Percentiles rank a stretch among this genome's conserved stretches.
Conservation (phyloP, 768 basidiomycete species). For the Naganishia onofrii region DNA sequence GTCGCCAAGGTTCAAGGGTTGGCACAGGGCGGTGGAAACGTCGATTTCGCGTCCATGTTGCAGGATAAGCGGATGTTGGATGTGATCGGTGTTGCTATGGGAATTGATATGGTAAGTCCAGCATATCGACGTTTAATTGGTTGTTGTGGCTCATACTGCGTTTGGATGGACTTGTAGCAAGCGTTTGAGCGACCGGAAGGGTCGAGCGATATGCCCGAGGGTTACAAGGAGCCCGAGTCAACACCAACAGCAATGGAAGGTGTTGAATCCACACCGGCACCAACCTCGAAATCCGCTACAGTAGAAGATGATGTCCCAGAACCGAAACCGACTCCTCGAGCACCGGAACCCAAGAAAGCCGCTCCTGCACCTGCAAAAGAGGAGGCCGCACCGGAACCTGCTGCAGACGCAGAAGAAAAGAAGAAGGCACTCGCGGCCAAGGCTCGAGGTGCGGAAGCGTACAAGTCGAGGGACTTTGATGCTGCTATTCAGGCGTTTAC, state of each 20-base stretch:
- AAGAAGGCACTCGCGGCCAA: constrained; percentile 76
- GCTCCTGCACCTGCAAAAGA: constrained; percentile 53
- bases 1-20: constrained; percentile 60
- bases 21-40: constrained; percentile 41
- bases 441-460: constrained; percentile 71
- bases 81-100: constrained; percentile 87
- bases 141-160: neutral
- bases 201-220: constrained; percentile 72
- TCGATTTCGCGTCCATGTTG: constrained; percentile 57
- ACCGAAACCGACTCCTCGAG: constrained; percentile 52
- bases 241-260: constrained; percentile 24
- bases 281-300: constrained; percentile 36
- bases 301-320: constrained; percentile 44
- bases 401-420: constrained; percentile 69
- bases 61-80: constrained; percentile 80
- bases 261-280: constrained; percentile 8
- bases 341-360: constrained; percentile 7
- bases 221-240: constrained; percentile 42
- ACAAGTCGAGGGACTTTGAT: constrained; percentile 80
- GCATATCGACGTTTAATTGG: neutral
- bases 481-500: constrained; percentile 72
- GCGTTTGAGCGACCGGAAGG: constrained; percentile 80
- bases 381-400: constrained; percentile 41
- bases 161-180: constrained; percentile 52
- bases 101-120: constrained; percentile 67